Percentiles rank a stretch among this genome's conserved stretches.
phyloP scores from a whole-genome alignment of 768 basidiomycete species.

The Pleurotus sapidus region DNA sequence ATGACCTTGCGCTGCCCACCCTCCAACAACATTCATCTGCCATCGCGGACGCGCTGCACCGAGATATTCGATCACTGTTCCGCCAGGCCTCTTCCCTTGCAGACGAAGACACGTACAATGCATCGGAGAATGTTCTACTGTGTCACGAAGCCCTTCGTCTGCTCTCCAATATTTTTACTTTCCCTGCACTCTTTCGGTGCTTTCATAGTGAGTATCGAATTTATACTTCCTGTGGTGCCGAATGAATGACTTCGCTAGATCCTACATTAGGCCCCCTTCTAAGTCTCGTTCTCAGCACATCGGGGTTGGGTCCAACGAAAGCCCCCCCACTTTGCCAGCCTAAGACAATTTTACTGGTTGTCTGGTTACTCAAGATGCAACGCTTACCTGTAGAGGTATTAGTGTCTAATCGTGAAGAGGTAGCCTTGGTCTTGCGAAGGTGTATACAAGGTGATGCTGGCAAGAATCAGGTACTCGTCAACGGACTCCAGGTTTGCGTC shows the following conservation, averaged over 20 bases:
- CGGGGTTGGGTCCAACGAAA: neutral
- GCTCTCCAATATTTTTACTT: slow-evolving; percentile 48
- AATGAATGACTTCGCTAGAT: too few species aligned
- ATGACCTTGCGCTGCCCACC: slow-evolving; percentile 8
- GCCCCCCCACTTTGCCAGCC: slow-evolving; percentile 2
- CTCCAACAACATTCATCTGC: slow-evolving; percentile 28
- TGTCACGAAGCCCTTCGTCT: slow-evolving; percentile 53
- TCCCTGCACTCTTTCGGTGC: slow-evolving; percentile 37
- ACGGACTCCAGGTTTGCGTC: slow-evolving; percentile 29
- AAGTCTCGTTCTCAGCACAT: neutral
- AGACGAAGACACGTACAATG: slow-evolving; percentile 12
- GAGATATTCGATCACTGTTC: slow-evolving; percentile 49
- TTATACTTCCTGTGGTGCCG: too few species aligned
- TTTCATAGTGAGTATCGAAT: slow-evolving; percentile 44
- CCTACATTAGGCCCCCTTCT: neutral
- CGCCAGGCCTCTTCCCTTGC: slow-evolving; percentile 24
- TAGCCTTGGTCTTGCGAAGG: slow-evolving; percentile 32
- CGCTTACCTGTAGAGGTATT: slow-evolving; percentile 43
- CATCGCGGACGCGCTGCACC: slow-evolving; percentile 40
- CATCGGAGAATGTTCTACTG: slow-evolving; percentile 40
- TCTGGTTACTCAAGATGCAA: slow-evolving; percentile 50
- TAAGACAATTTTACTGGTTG: slow-evolving; percentile 37
- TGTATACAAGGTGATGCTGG: slow-evolving; percentile 27
- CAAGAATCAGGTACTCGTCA: slow-evolving; percentile 29
- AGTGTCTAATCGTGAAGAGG: slow-evolving; percentile 20